Evolutionary conservation across 2,329 filamentous ascomycete genomes (phyloP).

Genomic region (Neonectria ditissima): DNA sequence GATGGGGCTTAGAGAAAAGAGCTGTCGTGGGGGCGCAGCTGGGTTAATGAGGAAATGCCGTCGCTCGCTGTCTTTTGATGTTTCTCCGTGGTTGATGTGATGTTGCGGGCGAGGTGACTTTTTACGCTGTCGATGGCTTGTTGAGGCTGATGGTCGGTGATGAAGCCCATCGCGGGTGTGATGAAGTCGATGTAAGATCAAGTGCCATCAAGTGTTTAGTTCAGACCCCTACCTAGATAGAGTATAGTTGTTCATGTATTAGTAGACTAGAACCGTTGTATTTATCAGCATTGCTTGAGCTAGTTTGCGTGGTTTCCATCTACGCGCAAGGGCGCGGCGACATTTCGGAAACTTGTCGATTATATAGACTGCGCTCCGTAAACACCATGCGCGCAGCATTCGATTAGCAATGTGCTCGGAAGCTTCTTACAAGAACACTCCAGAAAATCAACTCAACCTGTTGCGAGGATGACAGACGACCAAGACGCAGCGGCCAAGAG

Average conservation of each 20-base stretch:
- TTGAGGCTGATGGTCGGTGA: neutral
- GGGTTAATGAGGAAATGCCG: slow-evolving; percentile 24
- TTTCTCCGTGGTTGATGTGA: neutral
- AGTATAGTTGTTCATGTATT: neutral
- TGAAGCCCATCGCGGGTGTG: neutral
- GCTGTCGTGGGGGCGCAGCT: neutral
- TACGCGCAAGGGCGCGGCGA: slow-evolving; percentile 2
- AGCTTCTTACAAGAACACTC: neutral
- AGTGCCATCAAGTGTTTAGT: neutral
- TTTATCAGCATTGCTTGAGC: neutral
- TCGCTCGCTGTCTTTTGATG: slow-evolving; percentile 5
- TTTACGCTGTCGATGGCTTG: neutral
- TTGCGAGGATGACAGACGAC: slow-evolving; percentile 25
- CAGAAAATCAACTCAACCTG: neutral
- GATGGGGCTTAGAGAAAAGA: slow-evolving; percentile 16
- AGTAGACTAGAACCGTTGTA: neutral
- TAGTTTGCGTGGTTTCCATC: neutral
- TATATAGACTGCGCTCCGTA: too few species aligned
- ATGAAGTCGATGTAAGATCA: neutral
- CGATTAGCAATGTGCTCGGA: neutral
- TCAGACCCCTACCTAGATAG: neutral
- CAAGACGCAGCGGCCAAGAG: slow-evolving; percentile 19
- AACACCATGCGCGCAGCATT: neutral
- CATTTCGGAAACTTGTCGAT: slow-evolving; percentile 27
- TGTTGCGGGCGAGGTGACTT: neutral